Conservation (phyloP, 2,329 filamentous ascomycete species). For the Cercospora sp. region DNA sequence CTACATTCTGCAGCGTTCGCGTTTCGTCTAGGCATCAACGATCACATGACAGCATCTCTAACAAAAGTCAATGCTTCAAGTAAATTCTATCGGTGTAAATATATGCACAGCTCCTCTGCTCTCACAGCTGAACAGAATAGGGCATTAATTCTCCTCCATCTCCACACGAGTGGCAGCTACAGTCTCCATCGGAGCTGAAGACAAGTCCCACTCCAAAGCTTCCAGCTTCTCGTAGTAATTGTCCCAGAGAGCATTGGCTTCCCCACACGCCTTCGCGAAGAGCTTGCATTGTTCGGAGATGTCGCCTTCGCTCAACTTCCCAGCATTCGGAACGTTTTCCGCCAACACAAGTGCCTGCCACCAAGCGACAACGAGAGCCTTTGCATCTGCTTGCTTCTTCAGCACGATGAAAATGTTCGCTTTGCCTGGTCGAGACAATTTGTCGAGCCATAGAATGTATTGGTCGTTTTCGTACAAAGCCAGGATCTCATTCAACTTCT, state of each 20-base stretch:
- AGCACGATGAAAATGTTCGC: conserved; percentile 58
- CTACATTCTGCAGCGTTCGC: neutral
- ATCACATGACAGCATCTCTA: neutral
- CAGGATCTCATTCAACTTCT: conserved; percentile 48
- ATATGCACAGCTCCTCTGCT: neutral
- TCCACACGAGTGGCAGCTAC: conserved; percentile 49
- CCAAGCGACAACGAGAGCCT: conserved; percentile 62
- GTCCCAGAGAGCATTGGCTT: conserved; percentile 45
- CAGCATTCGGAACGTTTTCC: conserved; percentile 16
- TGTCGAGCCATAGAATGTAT: conserved; percentile 62
- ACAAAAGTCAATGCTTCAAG: neutral
- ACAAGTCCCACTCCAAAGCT: conserved; percentile 65
- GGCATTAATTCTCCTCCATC: conserved; percentile 11
- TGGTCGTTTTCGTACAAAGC: conserved; percentile 46
- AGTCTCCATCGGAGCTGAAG: conserved; percentile 67
- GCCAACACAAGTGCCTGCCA: conserved; percentile 58
- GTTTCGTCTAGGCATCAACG: neutral
- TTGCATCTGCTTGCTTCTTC: conserved; percentile 57
- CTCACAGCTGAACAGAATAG: neutral
- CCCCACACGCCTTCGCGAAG: conserved; percentile 42
- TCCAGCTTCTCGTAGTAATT: conserved; percentile 46
- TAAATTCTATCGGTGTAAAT: neutral
- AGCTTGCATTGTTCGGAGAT: conserved; percentile 37
- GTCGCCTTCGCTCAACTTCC: neutral
- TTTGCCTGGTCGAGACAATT: conserved; percentile 38